Base-by-base conservation (phyloP, 768 basidiomycete species). In the Tulasnella sp. region DNA sequence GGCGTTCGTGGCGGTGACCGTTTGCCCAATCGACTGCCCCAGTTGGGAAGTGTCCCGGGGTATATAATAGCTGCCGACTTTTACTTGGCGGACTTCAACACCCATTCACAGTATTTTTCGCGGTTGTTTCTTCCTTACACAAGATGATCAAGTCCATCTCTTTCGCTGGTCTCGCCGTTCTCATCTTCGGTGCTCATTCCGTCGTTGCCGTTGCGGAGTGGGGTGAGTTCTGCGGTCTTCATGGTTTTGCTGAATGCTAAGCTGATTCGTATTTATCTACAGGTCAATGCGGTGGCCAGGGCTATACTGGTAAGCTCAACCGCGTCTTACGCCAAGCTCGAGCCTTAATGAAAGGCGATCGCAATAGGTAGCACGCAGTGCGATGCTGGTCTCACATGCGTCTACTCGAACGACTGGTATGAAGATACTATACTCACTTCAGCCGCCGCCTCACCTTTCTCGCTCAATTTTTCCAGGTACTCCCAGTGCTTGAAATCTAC, bases 371-470 rank as follows among this genome's bases (percentile, higher is more conserved):
- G 52, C 52, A 52, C 52, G 5, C 52, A 52, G n/a, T 52, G 71
- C n/a, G 71, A 72, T 42, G 31, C 71, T 72, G 71, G 71, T 19
- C 71, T 72, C 71, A 34, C 71, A 6, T 72, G 71, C 8, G 71
- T 72, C 6, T 72, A n/a, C 36, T 31, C 18, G 18, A 6, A 72
- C 71, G 31, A 72, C 31, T 72, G 71, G 71, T 36, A 72, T 1
- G 44, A 36, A 5, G 18, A 36, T 36, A 7, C 24, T 72, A 34
- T 44, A 3, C 1, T 18, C 1, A 16, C 21, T 21, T 72, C 27
- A 42, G 18, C 18, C 9, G 31, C 14, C 14, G 24, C 1, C 0
- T 36, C 31, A 19, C 27, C 19, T 18, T 27, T 72, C 71, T 72
- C 18, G 14, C 71, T 72, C n/a, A 34, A 1, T 42, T 8, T 14